Evolutionary conservation across 495 filamentous ascomycete species (phyloP), one percentile per base, ranked within the genome.

Genomic region (Neurospora cerealis): DNA sequence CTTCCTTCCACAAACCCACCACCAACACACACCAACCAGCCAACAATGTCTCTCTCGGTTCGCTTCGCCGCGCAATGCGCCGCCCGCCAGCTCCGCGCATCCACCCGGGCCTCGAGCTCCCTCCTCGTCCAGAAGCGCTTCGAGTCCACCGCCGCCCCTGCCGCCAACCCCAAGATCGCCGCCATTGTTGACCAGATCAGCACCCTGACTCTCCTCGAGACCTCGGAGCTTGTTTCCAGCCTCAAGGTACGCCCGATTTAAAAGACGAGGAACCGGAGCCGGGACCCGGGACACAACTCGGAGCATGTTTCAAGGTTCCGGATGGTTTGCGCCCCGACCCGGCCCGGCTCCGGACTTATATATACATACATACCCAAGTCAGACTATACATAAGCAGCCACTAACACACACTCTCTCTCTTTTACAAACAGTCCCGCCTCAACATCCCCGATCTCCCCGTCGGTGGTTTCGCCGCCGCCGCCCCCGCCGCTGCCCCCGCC

Each of bases 361-460:
- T n/a, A n/a, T n/a, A n/a, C n/a, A n/a, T n/a, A n/a, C n/a, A n/a
- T n/a, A n/a, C n/a, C n/a, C n/a, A n/a, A n/a, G n/a, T n/a, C n/a
- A n/a, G n/a, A n/a, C n/a, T n/a, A n/a, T n/a, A n/a, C n/a, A n/a
- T n/a, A n/a, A n/a, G n/a, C n/a, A n/a, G n/a, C n/a, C n/a, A n/a
- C n/a, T 69, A 36, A 32, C 17, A 34, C 41, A 32, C 17, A 34
- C 41, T 21, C 11, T 15, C 13, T 21, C 70, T 15, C 73, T 48
- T 69, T 46, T 69, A 13, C 74, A 73, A 73, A 74, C 78, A 99
- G 96, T 88, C 93, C 77, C 93, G 93, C 79, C 90, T 99, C 42
- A 98, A 98, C 85, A 98, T 99, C 80, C 96, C 96, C 83, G 96
- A 99, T 79, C 90, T 98, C 80, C 95, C 96, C 60, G 90, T 98